A percentile compares a stretch with the other conserved stretches of the same genome.
These are phyloP conservation scores for Syzygium oleosum DNA, from an alignment of 345 rosid species.

Conservation along the genomic window DNA sequence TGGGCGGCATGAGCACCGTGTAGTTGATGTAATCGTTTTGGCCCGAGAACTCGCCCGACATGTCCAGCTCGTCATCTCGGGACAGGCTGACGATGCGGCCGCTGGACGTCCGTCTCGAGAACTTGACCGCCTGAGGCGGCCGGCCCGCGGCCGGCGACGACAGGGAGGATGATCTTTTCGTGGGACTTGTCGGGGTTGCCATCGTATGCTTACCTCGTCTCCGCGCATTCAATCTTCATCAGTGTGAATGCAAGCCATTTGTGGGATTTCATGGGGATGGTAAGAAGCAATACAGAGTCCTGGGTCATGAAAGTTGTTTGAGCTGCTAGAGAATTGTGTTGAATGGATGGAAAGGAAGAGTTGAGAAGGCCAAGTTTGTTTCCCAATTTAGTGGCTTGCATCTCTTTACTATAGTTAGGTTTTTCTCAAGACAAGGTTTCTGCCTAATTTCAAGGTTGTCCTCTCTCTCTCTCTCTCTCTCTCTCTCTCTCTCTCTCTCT, in stretches of 20 bases:
- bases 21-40: constrained; percentile 79
- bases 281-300: neutral
- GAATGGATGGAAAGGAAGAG: neutral
- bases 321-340: neutral
- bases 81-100: constrained; percentile 63
- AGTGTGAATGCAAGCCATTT: neutral
- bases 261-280: neutral
- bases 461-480: constrained; percentile 6
- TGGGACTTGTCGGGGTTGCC: constrained; percentile 21
- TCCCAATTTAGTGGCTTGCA: constrained; percentile 12
- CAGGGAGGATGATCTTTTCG: constrained; percentile 28
- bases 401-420: constrained; percentile 8
- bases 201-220: constrained; percentile 4
- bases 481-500: neutral
- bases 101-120: constrained; percentile 56
- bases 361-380: neutral
- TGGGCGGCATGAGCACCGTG: constrained; percentile 92
- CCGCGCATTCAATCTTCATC: neutral
- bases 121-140: constrained; percentile 55
- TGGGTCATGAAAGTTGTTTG: neutral
- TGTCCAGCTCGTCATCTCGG: constrained; percentile 66
- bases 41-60: constrained; percentile 51
- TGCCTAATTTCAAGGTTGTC: constrained; percentile 34
- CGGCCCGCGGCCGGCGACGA: constrained; percentile 24
- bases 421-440: constrained; percentile 6